Base-by-base conservation (phyloP, 805 yeast genomes). In the Candida xiaguanensis region DNA sequence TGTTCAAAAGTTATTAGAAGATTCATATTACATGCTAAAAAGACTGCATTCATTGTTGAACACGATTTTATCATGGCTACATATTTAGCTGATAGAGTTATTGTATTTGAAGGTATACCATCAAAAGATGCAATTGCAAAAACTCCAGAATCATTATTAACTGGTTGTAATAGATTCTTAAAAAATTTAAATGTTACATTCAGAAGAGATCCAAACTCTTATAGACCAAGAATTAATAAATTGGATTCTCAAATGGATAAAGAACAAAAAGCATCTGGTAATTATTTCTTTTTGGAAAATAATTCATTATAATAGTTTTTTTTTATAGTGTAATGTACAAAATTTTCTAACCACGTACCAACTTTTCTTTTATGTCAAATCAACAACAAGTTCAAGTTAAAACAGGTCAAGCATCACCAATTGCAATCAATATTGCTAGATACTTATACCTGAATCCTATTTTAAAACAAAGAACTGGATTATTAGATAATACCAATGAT, bases 31-130 rank as follows among this genome's bases (percentile, higher is more conserved):
- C 99, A 93, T 63, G 80, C 96, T 53, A 90, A 91, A 75, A 93
- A 91, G 77, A 91, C 98, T 33, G 99, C 99, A n/a, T 93, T 93
- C 65, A 75, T 93, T 55, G 99, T 93, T 43, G 99, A 93, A 82
- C 99, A 93, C 81, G 99, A 93, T 78, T 93, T 93, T 78, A 93
- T 93, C 74, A 93, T 93, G 99, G 98, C 99, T 49, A 93, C 99
- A 13, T 93, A 93, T 65, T 78, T 93, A 75, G 99, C 99, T 48
- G 99, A 93, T 70, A 80, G 95, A 60, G 99, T 93, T 55, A 91
- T 93, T 78, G 98, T 93, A 41, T 93, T 91, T 58, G 99, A 93
- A 67, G 99, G 99, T 66, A 57, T 69, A 48, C 98, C 99, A 39
- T 88, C 98, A 19, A 75, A 77, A 61, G 74, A 82, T 50, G 91